Evolutionary conservation across 31 red algal genomes (phyloP).

Genomic region (Porphyra umbilicalis): DNA sequence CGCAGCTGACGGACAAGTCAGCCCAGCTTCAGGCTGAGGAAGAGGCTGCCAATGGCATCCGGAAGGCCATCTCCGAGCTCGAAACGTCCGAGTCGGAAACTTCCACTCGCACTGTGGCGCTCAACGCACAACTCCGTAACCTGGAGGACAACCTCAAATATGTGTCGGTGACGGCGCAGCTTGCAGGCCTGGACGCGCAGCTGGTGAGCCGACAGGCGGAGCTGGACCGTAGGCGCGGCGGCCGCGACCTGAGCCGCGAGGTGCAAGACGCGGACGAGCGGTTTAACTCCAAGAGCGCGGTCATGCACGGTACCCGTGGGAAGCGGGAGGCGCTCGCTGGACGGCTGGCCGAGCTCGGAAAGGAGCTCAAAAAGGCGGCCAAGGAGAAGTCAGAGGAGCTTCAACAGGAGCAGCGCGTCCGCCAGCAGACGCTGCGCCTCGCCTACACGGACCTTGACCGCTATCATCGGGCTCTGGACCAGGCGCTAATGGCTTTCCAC

Average conservation of each 20-base stretch:
- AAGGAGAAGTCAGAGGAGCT: slow-evolving; percentile 27
- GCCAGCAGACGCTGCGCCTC: slow-evolving; percentile 60
- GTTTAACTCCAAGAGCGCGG: not conserved
- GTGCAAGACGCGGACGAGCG: not conserved
- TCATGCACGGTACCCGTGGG: not conserved
- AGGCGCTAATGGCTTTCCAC: slow-evolving; percentile 90
- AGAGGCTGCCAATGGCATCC: not conserved
- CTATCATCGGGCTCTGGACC: slow-evolving; percentile 83
- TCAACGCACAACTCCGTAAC: not conserved
- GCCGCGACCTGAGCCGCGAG: not conserved
- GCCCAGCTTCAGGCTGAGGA: not conserved
- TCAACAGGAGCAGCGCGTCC: slow-evolving; percentile 47
- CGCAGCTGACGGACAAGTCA: not conserved
- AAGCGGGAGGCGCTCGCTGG: not conserved
- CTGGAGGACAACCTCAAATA: not conserved
- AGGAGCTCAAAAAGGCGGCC: slow-evolving; percentile 20
- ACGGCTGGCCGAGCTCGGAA: not conserved
- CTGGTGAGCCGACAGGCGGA: not conserved
- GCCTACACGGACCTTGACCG: slow-evolving; percentile 63
- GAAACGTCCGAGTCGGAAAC: not conserved
- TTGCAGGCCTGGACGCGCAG: not conserved
- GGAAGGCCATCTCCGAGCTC: not conserved
- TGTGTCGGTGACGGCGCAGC: not conserved
- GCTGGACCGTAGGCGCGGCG: not conserved
- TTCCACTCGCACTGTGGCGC: not conserved